These are phyloP conservation scores for Nakaseomyces sp. DNA, from an alignment of 1,139 yeast genomes.

Conservation along the genomic window DNA sequence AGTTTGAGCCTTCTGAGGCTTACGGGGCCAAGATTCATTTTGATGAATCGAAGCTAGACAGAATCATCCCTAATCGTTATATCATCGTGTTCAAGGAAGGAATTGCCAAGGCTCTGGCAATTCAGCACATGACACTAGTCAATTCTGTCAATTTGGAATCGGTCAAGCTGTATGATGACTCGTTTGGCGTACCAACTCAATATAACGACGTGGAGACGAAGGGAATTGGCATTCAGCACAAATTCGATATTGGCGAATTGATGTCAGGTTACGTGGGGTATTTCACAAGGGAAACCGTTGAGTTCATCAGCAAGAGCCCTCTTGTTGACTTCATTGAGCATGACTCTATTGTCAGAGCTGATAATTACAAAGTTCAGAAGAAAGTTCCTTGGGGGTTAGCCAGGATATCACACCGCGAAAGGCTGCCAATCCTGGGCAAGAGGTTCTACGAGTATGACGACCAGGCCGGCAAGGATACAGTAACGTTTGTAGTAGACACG, in stretches of 20 bases:
- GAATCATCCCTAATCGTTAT: conserved; percentile 63
- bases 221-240: conserved; percentile 55
- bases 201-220: conserved; percentile 11
- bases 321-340: conserved; percentile 67
- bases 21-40: not conserved
- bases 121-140: not conserved
- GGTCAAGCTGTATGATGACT: not conserved
- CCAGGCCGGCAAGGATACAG: conserved; percentile 87
- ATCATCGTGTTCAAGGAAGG: conserved; percentile 67
- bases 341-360: conserved; percentile 66
- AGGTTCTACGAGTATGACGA: conserved; percentile 73
- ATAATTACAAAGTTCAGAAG: conserved; percentile 57
- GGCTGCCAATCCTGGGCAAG: conserved; percentile 42
- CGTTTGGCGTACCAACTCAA: not conserved
- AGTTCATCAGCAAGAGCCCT: conserved; percentile 63
- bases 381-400: conserved; percentile 98
- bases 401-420: conserved; percentile 82
- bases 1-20: not conserved
- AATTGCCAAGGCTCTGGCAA: not conserved
- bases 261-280: conserved; percentile 65
- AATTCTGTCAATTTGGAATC: not conserved
- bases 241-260: conserved; percentile 49
- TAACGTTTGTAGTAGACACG: conserved; percentile 83
- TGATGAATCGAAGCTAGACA: not conserved
- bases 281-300: conserved; percentile 64